Base-by-base conservation (phyloP, 2,329 filamentous ascomycete species). In the Mycosphaerella sp. region DNA sequence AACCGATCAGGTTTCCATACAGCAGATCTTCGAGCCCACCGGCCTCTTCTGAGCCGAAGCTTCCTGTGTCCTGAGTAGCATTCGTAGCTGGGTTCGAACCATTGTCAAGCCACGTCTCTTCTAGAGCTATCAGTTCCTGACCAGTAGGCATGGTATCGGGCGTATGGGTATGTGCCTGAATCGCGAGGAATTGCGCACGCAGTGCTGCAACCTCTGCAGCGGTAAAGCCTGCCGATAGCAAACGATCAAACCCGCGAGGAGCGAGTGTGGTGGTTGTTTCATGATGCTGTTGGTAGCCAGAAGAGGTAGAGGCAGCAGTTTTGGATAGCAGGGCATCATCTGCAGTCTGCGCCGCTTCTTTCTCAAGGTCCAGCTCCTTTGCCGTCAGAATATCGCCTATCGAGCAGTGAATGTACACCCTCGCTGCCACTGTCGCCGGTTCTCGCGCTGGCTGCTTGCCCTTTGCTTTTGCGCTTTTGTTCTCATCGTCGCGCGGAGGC, bases 361-460 rank as follows among this genome's bases (percentile, higher is more conserved):
- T 68, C 72, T 95, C 90, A 12, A 75, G 77, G 1, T 76, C 77
- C 17, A 97, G 79, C 52, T 95, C 89, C 0, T 75, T 65, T 10
- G 79, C 66, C 0, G 85, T 79, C 10, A 97, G 78, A 21, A 79
- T 75, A 67, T 83, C 79, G 49, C 89, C 89, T 52, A 97, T 87
- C 57, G 88, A 91, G 76, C 91, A 97, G 73, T 95, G 94, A 55
- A 97, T 85, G 68, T 95, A 96, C 63, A 95, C 80, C 40, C 85
- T 79, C 34, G 75, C 74, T 17, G 64, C 65, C 6, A 63, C 59
- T 6, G 59, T 27, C 49, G 59, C 42, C 28, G 41, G 60, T 52
- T 56, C 75, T 28, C 76, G 77, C 4, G 84, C 68, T 0, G 79
- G 79, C 53, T 73, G 72, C 61, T 93, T 94, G 41, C 86, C 87